phyloP scores from a whole-genome alignment of 768 basidiomycete species.

The Tylopilus balloui region DNA sequence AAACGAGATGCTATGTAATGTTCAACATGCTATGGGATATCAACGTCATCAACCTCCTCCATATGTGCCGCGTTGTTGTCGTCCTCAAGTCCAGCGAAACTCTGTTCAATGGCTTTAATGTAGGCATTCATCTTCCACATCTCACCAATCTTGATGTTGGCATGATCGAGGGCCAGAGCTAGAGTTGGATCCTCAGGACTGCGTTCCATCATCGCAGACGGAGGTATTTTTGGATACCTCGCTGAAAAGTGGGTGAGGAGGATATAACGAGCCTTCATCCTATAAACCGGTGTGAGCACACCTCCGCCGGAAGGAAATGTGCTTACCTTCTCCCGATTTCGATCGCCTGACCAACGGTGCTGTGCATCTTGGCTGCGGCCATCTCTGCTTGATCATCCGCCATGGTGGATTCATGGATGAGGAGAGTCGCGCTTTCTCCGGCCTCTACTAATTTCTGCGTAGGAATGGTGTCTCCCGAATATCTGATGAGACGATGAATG shows the following conservation, averaged over 20 bases:
- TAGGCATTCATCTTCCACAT: conserved; percentile 88
- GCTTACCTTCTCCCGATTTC: conserved; percentile 65
- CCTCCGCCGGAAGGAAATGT: not conserved
- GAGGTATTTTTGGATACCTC: conserved; percentile 84
- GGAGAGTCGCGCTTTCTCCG: conserved; percentile 65
- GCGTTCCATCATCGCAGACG: conserved; percentile 29
- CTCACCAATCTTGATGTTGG: conserved; percentile 63
- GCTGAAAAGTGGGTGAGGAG: conserved; percentile 97
- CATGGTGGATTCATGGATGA: conserved; percentile 95
- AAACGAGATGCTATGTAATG: not conserved
- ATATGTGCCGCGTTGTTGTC: conserved; percentile 30
- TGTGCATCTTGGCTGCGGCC: conserved; percentile 77
- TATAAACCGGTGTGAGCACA: conserved; percentile 26
- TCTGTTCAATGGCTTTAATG: conserved; percentile 62
- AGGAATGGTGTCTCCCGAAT: conserved; percentile 89
- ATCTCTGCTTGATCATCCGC: conserved; percentile 75
- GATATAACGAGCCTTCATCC: conserved; percentile 81
- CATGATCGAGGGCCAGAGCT: conserved; percentile 79
- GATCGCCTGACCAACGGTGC: conserved; percentile 87
- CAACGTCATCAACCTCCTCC: conserved; percentile 16
- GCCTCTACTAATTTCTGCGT: conserved; percentile 59
- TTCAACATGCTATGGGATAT: conserved; percentile 17
- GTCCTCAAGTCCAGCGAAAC: conserved; percentile 49
- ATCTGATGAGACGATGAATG: conserved; percentile 43
- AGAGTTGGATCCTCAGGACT: conserved; percentile 42